These are phyloP conservation scores for Penicillium diatomitis DNA, from an alignment of 495 filamentous ascomycete species.

Conservation along the genomic window DNA sequence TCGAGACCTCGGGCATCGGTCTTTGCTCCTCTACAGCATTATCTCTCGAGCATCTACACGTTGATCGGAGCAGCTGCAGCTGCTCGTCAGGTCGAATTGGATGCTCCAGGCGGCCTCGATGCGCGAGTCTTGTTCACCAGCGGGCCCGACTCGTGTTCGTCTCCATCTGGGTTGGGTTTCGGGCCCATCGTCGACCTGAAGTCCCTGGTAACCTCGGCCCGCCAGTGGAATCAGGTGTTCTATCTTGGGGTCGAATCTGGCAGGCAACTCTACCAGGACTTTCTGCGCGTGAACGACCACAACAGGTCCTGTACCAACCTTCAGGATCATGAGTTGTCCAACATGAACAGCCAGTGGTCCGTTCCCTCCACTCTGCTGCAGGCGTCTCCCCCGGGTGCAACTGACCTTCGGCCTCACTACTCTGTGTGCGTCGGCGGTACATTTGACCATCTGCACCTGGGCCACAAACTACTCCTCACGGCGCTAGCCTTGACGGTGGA, in stretches of 20 bases:
- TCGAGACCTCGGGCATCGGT: conserved; percentile 42
- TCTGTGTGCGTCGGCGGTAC: conserved; percentile 84
- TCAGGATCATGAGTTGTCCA: too few species aligned
- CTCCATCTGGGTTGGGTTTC: conserved; percentile 26
- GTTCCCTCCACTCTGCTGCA: neutral
- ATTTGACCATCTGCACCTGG: conserved; percentile 91
- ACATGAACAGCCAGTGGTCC: conserved; percentile 5
- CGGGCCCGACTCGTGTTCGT: neutral
- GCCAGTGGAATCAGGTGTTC: conserved; percentile 64
- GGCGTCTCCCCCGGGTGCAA: conserved; percentile 8
- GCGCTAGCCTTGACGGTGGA: conserved; percentile 67
- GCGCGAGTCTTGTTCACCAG: conserved; percentile 65
- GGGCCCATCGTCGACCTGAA: conserved; percentile 56
- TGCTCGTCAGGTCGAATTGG: conserved; percentile 50
- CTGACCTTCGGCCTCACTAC: conserved; percentile 25
- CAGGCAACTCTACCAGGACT: conserved; percentile 24
- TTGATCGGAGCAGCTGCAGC: conserved; percentile 61
- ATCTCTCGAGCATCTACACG: conserved; percentile 70
- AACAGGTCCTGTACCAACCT: neutral
- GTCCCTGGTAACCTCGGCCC: conserved; percentile 53
- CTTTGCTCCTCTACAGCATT: conserved; percentile 54
- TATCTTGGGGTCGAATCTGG: conserved; percentile 53
- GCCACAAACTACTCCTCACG: conserved; percentile 90
- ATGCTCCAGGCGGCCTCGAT: conserved; percentile 66
- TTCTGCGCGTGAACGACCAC: conserved; percentile 7